These are phyloP conservation scores for Elsinoe ampelina DNA, from an alignment of 2,329 filamentous ascomycete genomes.

Conservation along the genomic window DNA sequence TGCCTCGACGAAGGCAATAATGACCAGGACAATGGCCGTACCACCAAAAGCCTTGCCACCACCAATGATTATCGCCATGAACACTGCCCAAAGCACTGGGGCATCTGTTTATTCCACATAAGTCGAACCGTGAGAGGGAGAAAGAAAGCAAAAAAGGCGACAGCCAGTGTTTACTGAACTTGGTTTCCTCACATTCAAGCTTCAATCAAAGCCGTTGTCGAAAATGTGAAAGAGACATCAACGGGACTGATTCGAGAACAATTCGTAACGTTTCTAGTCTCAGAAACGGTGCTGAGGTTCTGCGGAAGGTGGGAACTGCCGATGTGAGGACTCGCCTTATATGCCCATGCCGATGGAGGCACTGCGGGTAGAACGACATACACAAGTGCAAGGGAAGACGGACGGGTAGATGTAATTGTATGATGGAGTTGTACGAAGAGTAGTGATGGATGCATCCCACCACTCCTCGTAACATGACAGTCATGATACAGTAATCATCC, in stretches of 20 bases:
- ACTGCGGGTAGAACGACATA: too few species aligned
- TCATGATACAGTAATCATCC: too few species aligned
- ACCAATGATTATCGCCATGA: background rate
- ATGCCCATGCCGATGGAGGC: too few species aligned
- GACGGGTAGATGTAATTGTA: too few species aligned
- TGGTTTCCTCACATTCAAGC: background rate
- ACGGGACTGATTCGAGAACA: background rate
- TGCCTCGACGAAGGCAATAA: background rate
- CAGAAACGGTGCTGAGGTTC: too few species aligned
- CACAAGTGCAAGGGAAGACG: too few species aligned
- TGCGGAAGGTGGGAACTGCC: too few species aligned
- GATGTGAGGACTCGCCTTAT: too few species aligned
- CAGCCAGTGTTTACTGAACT: background rate
- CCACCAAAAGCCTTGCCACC: background rate
- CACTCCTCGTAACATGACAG: too few species aligned
- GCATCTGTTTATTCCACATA: background rate
- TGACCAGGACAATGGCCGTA: background rate
- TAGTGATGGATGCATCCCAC: too few species aligned
- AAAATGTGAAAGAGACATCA: background rate
- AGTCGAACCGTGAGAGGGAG: background rate
- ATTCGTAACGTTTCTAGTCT: background rate
- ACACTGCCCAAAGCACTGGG: background rate
- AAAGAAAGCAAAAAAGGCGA: background rate
- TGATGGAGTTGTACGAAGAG: too few species aligned
- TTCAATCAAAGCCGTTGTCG: background rate